These are phyloP conservation scores for Amylocarpus encephaloides DNA, from an alignment of 2,329 filamentous ascomycete genomes.

Conservation along the genomic window DNA sequence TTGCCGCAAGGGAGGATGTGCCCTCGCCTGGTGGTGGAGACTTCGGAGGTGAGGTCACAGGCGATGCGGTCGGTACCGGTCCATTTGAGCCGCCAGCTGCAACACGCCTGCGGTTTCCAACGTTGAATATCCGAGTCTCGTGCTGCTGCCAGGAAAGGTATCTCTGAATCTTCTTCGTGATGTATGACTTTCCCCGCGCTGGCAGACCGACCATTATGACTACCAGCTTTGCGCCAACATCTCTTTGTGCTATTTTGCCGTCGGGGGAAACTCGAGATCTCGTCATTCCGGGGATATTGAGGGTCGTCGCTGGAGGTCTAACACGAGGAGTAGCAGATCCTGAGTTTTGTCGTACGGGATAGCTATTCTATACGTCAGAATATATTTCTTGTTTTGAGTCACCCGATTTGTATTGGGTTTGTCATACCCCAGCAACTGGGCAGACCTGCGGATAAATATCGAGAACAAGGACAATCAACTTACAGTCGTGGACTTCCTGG, in stretches of 20 bases:
- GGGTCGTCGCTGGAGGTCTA: slow-evolving; percentile 79
- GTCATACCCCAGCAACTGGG: neutral
- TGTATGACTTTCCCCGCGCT: slow-evolving; percentile 94
- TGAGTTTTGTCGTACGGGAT: slow-evolving; percentile 65
- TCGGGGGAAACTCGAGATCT: slow-evolving; percentile 93
- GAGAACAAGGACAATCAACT: slow-evolving; percentile 9
- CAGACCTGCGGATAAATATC: neutral
- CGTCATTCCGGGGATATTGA: slow-evolving; percentile 95
- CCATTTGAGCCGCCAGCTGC: slow-evolving; percentile 52
- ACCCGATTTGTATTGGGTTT: neutral
- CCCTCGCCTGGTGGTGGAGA: slow-evolving; percentile 25
- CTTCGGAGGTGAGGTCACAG: slow-evolving; percentile 13
- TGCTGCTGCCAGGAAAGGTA: slow-evolving; percentile 98
- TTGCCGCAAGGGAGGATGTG: slow-evolving; percentile 15
- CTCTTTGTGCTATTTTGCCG: slow-evolving; percentile 84
- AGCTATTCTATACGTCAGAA: slow-evolving; percentile 38
- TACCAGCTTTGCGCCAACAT: slow-evolving; percentile 93
- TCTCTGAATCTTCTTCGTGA: slow-evolving; percentile 94
- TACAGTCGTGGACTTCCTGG: slow-evolving; percentile 31
- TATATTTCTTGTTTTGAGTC: neutral
- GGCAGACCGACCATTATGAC: slow-evolving; percentile 98
- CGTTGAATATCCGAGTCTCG: slow-evolving; percentile 93
- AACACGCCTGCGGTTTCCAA: slow-evolving; percentile 81
- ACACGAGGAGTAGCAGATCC: slow-evolving; percentile 71
- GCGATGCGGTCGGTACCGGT: slow-evolving; percentile 8